Evolutionary conservation across 192 early-diverging fungal species (phyloP).

Genomic region (Polychytrium aggregatum): DNA sequence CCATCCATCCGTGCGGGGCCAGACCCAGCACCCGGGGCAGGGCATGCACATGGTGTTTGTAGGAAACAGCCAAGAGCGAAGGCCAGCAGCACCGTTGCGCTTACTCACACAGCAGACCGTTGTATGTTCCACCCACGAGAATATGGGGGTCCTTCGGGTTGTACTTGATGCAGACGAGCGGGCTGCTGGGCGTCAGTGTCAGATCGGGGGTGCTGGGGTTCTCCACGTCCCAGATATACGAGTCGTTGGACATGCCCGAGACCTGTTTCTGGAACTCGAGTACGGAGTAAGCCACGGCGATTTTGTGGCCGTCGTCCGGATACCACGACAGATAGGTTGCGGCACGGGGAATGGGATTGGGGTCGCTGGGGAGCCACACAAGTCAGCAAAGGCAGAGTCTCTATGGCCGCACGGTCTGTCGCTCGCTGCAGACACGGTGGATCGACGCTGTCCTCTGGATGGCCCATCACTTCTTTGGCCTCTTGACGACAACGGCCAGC

Average conservation of each 20-base stretch:
- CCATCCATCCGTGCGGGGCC: too few species aligned
- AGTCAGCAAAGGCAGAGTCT: background rate
- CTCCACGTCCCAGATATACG: constrained; percentile 57
- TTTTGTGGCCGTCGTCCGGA: constrained; percentile 50
- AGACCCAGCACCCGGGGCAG: too few species aligned
- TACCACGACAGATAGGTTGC: constrained; percentile 48
- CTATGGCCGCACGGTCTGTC: background rate
- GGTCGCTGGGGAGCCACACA: constrained; percentile 32
- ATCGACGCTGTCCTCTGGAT: too few species aligned
- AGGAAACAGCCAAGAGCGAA: too few species aligned
- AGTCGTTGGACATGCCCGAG: constrained; percentile 39
- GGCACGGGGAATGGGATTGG: constrained; percentile 36
- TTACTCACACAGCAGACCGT: constrained; percentile 37
- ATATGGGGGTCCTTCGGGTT: constrained; percentile 58
- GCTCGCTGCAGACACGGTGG: background rate
- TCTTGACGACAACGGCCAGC: too few species aligned
- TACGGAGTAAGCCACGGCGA: constrained; percentile 47
- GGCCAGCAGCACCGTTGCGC: background rate
- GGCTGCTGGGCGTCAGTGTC: constrained; percentile 36
- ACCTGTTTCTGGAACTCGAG: constrained; percentile 45
- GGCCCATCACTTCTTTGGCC: too few species aligned
- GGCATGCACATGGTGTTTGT: background rate
- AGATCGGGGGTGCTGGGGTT: constrained; percentile 49
- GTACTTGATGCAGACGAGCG: constrained; percentile 46
- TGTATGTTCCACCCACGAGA: constrained; percentile 49